Conservation (phyloP, 176 grass and related monocot genomes). For the Carex cristatella region DNA sequence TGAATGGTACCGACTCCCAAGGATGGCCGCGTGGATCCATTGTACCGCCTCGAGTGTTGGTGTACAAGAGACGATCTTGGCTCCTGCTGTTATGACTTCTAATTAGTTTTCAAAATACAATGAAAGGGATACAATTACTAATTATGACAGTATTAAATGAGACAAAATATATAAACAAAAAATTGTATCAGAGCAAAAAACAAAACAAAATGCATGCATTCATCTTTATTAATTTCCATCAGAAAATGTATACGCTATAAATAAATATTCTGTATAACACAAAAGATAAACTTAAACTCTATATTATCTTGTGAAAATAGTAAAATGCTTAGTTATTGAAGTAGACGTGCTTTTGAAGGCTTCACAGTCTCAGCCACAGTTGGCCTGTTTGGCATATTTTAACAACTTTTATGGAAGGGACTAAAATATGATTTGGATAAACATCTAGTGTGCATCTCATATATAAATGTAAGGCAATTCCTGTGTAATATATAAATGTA, state of each 20-base stretch:
- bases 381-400: neutral
- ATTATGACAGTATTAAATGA: neutral
- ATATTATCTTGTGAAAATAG: neutral
- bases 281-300: neutral
- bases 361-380: neutral
- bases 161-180: neutral
- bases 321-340: neutral
- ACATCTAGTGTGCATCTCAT: neutral
- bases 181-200: neutral
- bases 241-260: neutral
- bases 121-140: neutral
- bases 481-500: neutral
- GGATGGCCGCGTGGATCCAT: conserved; percentile 65
- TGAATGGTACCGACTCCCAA: conserved; percentile 78
- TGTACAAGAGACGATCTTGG: conserved; percentile 81
- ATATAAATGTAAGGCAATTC: neutral
- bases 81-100: conserved; percentile 15
- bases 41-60: conserved; percentile 55
- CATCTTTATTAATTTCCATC: neutral
- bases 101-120: neutral
- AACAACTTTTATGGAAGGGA: neutral
- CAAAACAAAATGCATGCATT: neutral
- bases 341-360: neutral
- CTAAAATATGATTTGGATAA: neutral
- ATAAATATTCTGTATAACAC: neutral